Conservation (phyloP, 2,329 filamentous ascomycete genomes). For the Beauveria varroae region DNA sequence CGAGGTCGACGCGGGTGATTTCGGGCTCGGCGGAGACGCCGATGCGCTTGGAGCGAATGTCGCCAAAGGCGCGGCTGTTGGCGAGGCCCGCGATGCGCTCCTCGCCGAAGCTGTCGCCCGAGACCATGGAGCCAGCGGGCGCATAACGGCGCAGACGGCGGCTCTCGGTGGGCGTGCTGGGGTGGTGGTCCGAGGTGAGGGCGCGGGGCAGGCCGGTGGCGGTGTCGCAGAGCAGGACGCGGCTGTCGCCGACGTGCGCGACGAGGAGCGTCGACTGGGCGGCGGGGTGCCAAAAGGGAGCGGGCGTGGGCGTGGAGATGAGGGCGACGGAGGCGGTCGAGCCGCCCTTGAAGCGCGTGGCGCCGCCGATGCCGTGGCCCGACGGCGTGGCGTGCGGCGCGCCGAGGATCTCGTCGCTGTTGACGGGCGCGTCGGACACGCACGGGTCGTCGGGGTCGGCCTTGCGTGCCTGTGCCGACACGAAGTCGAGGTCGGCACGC, state of each 20-base stretch:
- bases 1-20: constrained; percentile 69
- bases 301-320: constrained; percentile 84
- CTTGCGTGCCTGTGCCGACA: constrained; percentile 80
- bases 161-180: constrained; percentile 76
- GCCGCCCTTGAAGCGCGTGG: constrained; percentile 79
- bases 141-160: constrained; percentile 79
- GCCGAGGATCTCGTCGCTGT: constrained; percentile 77
- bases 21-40: constrained; percentile 94
- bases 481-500: constrained; percentile 88
- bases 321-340: constrained; percentile 86
- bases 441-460: constrained; percentile 64
- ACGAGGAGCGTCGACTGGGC: constrained; percentile 77
- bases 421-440: constrained; percentile 68
- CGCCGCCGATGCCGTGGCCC: constrained; percentile 61
- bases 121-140: constrained; percentile 67
- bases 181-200: constrained; percentile 86
- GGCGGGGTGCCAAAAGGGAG: constrained; percentile 90
- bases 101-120: constrained; percentile 87
- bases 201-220: constrained; percentile 71
- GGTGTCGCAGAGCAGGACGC: constrained; percentile 83
- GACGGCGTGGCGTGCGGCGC: constrained; percentile 46
- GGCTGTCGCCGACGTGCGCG: constrained; percentile 89
- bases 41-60: constrained; percentile 84
- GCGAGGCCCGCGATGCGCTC: constrained; percentile 90
- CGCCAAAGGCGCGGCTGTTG: constrained; percentile 90